These are phyloP conservation scores for Scleroderma bovista DNA, from an alignment of 768 basidiomycete genomes.

Conservation along the genomic window DNA sequence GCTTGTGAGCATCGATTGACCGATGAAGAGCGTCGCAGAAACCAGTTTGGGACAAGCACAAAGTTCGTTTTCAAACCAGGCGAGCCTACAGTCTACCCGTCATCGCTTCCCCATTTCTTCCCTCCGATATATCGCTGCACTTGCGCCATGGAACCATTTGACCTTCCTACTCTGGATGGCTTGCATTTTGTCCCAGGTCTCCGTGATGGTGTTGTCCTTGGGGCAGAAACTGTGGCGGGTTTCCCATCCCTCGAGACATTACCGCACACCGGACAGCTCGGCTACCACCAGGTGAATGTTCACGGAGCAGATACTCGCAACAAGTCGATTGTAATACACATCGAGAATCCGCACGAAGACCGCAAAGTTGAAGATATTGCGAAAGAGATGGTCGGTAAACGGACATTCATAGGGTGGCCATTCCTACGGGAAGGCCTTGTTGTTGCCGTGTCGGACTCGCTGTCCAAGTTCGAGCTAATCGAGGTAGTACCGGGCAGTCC, in stretches of 20 bases:
- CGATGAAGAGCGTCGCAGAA: slow-evolving; percentile 68
- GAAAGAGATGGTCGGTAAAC: slow-evolving; percentile 63
- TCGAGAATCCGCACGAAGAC: slow-evolving; percentile 68
- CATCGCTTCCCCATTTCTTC: slow-evolving; percentile 93
- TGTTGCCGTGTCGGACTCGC: slow-evolving; percentile 76
- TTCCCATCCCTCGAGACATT: slow-evolving; percentile 95
- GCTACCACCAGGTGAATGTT: slow-evolving; percentile 87
- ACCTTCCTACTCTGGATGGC: slow-evolving; percentile 82
- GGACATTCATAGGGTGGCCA: slow-evolving; percentile 86
- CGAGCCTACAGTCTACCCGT: slow-evolving; percentile 72
- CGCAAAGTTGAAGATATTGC: slow-evolving; percentile 72
- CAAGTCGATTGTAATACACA: slow-evolving; percentile 88
- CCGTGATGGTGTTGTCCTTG: slow-evolving; percentile 83
- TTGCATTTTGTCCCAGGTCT: slow-evolving; percentile 84
- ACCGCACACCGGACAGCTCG: slow-evolving; percentile 69
- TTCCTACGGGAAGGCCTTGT: slow-evolving; percentile 92
- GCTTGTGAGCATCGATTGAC: slow-evolving; percentile 77
- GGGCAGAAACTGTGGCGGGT: slow-evolving; percentile 82
- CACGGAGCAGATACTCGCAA: slow-evolving; percentile 88
- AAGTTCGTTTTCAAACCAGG: slow-evolving; percentile 66
- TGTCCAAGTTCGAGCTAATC: slow-evolving; percentile 82
- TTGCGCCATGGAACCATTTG: slow-evolving; percentile 76
- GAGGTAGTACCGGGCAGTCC: slow-evolving; percentile 44
- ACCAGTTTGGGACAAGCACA: slow-evolving; percentile 74
- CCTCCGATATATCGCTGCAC: slow-evolving; percentile 77